Conservation (phyloP, 2,329 filamentous ascomycete genomes). For the Pyrenochaeta sp. region DNA sequence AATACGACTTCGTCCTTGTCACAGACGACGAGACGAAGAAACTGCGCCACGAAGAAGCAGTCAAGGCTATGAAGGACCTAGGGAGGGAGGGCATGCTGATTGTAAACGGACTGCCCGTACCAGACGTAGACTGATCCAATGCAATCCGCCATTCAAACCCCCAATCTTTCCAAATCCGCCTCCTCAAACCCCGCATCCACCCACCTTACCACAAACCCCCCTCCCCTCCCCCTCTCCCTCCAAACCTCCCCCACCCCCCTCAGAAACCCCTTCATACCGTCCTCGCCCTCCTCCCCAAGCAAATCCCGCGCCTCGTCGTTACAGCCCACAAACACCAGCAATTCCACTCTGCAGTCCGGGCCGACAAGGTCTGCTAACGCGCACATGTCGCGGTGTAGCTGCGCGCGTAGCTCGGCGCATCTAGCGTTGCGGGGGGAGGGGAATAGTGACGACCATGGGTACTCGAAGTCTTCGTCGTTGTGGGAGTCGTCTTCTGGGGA, state of each 20-base stretch:
- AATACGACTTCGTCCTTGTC: slow-evolving; percentile 80
- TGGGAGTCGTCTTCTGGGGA: slow-evolving; percentile 2
- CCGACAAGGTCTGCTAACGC: not conserved
- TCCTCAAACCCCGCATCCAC: not conserved
- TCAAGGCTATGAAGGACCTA: slow-evolving; percentile 70
- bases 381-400: slow-evolving; percentile 3
- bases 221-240: not conserved
- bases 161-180: not conserved
- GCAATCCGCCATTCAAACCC: no score
- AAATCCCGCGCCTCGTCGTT: not conserved
- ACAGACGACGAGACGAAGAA: slow-evolving; percentile 72
- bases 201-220: no score
- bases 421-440: slow-evolving; percentile 1
- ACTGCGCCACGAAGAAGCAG: slow-evolving; percentile 71
- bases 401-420: slow-evolving; percentile 1
- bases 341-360: not conserved
- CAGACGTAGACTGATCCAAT: slow-evolving; percentile 67
- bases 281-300: not conserved
- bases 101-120: slow-evolving; percentile 77
- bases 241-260: not conserved
- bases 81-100: slow-evolving; percentile 73
- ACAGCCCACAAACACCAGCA: not conserved
- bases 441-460: slow-evolving; percentile 1
- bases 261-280: not conserved
- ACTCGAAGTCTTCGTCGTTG: slow-evolving; percentile 6